A percentile compares a stretch with the other conserved stretches of the same genome.
phyloP scores from a whole-genome alignment of 2,329 filamentous ascomycete species.

The Colletotrichum spinosum region DNA sequence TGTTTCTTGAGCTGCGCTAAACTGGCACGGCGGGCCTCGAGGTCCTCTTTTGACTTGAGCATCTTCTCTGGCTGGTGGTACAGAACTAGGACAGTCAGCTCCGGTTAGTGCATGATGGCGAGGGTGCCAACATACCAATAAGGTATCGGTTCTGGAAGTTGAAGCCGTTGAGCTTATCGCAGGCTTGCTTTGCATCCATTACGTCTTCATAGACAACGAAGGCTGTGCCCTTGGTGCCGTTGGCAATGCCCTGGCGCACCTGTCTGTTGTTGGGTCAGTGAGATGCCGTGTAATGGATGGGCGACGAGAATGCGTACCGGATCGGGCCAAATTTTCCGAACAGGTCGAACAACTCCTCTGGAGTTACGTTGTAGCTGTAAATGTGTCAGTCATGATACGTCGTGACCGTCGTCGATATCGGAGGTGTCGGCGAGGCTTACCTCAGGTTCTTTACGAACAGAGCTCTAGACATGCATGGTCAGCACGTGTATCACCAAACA shows the following conservation, averaged over 20 bases:
- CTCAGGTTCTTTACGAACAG: constrained; percentile 99
- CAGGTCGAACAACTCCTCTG: constrained; percentile 97
- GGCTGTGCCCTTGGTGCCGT: constrained; percentile 96
- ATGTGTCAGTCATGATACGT: constrained; percentile 18
- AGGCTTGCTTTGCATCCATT: constrained; percentile 97
- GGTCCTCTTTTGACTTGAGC: constrained; percentile 88
- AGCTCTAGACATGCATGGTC: constrained; percentile 72
- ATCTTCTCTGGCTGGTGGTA: constrained; percentile 76
- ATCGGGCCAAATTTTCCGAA: constrained; percentile 98
- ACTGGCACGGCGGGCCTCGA: constrained; percentile 93
- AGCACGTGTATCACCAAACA: constrained; percentile 41
- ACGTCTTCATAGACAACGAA: constrained; percentile 99
- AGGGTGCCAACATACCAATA: constrained; percentile 76
- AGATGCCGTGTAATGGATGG: neutral
- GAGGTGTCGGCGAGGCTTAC: constrained; percentile 70
- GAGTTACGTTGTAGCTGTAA: constrained; percentile 94
- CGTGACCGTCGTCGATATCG: constrained; percentile 40
- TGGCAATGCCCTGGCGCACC: constrained; percentile 97
- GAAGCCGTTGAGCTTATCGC: constrained; percentile 99
- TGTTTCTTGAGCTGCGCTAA: constrained; percentile 98
- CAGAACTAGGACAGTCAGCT: constrained; percentile 58
- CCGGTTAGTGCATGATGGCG: constrained; percentile 11
- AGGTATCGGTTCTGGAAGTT: constrained; percentile 99
- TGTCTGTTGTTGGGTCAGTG: constrained; percentile 70
- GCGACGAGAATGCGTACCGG: constrained; percentile 70